Conservation (phyloP, 2,329 filamentous ascomycete species). For the Aspergillus latus region DNA sequence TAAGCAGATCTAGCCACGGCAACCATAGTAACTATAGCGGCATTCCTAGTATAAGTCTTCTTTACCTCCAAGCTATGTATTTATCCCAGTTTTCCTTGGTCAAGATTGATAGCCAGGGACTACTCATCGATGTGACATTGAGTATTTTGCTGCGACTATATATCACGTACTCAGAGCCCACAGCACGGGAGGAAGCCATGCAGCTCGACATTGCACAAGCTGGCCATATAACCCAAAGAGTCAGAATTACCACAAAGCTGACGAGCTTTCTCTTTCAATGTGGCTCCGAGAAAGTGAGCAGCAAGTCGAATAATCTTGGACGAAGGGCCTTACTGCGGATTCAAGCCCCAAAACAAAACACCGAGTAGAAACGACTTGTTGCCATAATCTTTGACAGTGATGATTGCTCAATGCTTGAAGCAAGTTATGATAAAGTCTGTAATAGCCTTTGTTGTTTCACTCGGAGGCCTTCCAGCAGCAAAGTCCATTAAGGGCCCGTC, state of each 20-base stretch:
- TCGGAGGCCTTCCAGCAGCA: slow-evolving; percentile 8
- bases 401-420: no score
- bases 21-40: no score
- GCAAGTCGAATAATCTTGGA: slow-evolving; percentile 5
- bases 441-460: background rate
- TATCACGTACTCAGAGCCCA: slow-evolving; percentile 1
- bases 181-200: no score
- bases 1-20: no score
- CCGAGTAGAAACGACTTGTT: no score
- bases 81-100: no score
- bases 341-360: no score
- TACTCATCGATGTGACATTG: no score
- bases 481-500: slow-evolving; percentile 28
- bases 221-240: slow-evolving; percentile 19
- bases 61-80: no score
- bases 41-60: no score
- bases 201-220: slow-evolving; percentile 16
- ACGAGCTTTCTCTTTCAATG: slow-evolving; percentile 32
- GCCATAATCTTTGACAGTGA: background rate
- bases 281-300: slow-evolving; percentile 13
- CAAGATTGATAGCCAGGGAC: no score
- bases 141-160: slow-evolving; percentile 33
- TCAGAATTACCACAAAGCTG: slow-evolving; percentile 25
- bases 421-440: background rate
- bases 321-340: slow-evolving; percentile 3